phyloP scores from a whole-genome alignment of 2,329 filamentous ascomycete genomes.

The Alternaria sp. region DNA sequence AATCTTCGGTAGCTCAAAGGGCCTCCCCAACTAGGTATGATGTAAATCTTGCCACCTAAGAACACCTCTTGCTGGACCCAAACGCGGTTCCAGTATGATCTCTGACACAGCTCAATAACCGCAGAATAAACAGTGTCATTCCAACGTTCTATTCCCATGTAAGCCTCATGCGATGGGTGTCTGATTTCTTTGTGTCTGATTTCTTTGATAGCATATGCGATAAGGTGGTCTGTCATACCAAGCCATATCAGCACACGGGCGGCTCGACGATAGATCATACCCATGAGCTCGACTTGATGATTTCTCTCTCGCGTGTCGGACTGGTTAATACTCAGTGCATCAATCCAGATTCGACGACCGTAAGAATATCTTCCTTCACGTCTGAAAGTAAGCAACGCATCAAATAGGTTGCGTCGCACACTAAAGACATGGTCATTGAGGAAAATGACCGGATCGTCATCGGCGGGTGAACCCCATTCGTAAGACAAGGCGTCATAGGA shows the following conservation, averaged over 20 bases:
- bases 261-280: background rate
- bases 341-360: background rate
- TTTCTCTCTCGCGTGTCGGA: background rate
- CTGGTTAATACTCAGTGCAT: background rate
- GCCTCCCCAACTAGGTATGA: background rate
- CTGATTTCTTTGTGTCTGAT: too few species aligned
- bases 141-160: too few species aligned
- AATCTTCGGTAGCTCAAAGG: too few species aligned
- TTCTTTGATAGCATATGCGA: too few species aligned
- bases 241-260: accelerated
- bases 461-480: background rate
- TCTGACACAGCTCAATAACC: background rate
- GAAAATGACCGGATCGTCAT: background rate
- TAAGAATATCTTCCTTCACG: too few species aligned
- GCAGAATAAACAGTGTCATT: too few species aligned
- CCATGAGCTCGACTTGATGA: background rate
- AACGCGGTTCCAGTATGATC: background rate
- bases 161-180: too few species aligned
- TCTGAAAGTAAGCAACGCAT: too few species aligned
- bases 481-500: background rate
- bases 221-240: too few species aligned
- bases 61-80: background rate
- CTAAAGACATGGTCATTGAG: background rate
- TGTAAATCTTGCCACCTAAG: background rate
- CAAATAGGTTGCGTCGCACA: background rate